Percentiles rank a stretch among this genome's conserved stretches.
Conservation (phyloP, 345 rosid species). For the Linum lewisii region DNA sequence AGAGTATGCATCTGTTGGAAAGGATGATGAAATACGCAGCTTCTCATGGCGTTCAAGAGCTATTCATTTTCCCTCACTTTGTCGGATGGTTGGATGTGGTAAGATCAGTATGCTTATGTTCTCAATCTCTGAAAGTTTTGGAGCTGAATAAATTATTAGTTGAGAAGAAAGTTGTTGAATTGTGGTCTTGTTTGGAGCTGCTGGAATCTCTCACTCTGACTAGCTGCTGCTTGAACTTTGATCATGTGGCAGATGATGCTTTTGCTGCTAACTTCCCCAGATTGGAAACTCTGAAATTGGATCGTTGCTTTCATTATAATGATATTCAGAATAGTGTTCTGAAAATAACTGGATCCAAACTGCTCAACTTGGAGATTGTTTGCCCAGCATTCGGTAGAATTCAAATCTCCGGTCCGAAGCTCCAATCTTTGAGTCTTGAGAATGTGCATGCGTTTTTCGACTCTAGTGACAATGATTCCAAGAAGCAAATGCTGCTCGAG, state of each 20-base stretch:
- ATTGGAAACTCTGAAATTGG: not conserved
- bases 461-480: not conserved
- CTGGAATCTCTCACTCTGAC: not conserved
- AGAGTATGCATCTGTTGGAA: not conserved
- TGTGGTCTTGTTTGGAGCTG: not conserved
- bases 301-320: not conserved
- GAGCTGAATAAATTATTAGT: not conserved
- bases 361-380: not conserved
- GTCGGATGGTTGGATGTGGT: not conserved
- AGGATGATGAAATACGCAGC: not conserved
- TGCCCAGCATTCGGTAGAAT: too few relatives aligned
- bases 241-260: not conserved
- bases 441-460: too few relatives aligned
- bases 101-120: not conserved
- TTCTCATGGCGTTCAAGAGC: not conserved
- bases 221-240: not conserved
- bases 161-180: not conserved
- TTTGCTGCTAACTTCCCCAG: not conserved
- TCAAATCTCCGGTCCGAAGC: not conserved
- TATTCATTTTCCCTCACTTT: not conserved
- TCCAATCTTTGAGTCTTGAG: not conserved
- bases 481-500: not conserved
- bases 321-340: not conserved
- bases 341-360: not conserved
- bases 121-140: not conserved